Conservation (phyloP, 148 eudicot genomes). For the Pouteria glomerata region DNA sequence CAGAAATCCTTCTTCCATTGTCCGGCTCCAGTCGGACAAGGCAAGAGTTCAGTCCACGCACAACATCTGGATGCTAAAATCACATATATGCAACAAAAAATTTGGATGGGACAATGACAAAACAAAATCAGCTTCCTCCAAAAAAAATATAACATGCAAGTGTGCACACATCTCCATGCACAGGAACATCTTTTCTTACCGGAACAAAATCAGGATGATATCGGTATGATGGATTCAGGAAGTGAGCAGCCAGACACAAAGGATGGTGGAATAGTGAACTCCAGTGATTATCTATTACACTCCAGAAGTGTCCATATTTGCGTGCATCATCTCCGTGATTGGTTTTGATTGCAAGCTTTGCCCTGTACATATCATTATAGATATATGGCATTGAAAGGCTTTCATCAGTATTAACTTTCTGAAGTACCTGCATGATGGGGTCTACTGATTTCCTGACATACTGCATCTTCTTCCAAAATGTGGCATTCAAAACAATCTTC, state of each 20-base stretch:
- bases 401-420: constrained; percentile 52
- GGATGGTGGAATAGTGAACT: constrained; percentile 62
- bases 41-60: constrained; percentile 88
- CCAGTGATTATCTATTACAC: constrained; percentile 74
- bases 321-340: constrained; percentile 64
- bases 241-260: constrained; percentile 81
- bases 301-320: constrained; percentile 82
- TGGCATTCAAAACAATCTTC: constrained; percentile 52
- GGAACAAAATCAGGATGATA: constrained; percentile 73
- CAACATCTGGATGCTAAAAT: constrained; percentile 76
- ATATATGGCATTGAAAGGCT: constrained; percentile 71
- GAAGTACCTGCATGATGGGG: constrained; percentile 68
- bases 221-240: constrained; percentile 75
- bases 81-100: constrained; percentile 6
- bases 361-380: constrained; percentile 71
- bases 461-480: constrained; percentile 89
- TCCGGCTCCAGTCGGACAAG: constrained; percentile 76
- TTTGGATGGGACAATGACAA: neutral
- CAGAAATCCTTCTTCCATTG: constrained; percentile 65
- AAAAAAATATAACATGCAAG: neutral
- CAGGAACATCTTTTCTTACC: constrained; percentile 54
- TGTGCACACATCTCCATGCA: neutral
- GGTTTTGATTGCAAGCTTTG: constrained; percentile 63
- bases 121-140: neutral
- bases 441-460: constrained; percentile 63